Percentiles rank a stretch among this genome's conserved stretches.
phyloP scores from a whole-genome alignment of 306 rosid genomes.

The Lathyrus aphaca region DNA sequence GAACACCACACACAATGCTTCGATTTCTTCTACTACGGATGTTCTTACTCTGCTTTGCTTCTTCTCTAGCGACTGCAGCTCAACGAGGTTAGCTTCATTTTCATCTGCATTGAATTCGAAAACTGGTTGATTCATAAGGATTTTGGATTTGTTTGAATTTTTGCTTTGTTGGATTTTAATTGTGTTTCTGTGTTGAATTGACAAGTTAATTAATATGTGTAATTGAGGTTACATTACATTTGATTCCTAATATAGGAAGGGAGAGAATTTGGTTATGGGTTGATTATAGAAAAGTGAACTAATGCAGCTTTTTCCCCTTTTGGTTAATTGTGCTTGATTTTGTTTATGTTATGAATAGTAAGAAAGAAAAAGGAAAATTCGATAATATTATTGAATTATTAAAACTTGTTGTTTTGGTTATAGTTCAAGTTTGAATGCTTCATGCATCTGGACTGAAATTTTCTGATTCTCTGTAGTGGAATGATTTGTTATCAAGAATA shows the following conservation, averaged over 20 bases:
- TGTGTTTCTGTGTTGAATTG: conserved; percentile 5
- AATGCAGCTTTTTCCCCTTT: not conserved
- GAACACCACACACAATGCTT: conserved; percentile 43
- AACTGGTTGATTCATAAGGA: not conserved
- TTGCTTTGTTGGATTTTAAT: conserved; percentile 31
- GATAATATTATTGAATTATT: not conserved
- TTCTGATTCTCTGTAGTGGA: not conserved
- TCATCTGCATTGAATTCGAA: conserved; percentile 9
- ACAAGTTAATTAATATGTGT: conserved; percentile 30
- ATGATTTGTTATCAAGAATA: conserved; percentile 23
- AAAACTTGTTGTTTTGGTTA: conserved; percentile 26
- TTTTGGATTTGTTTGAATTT: conserved; percentile 36
- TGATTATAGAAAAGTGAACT: not conserved
- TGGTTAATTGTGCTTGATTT: not conserved
- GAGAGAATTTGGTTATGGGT: conserved; percentile 10
- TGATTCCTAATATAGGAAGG: conserved; percentile 20
- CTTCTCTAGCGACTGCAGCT: conserved; percentile 48
- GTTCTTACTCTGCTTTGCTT: conserved; percentile 47
- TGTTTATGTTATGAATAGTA: not conserved
- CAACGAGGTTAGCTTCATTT: conserved; percentile 52
- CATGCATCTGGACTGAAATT: not conserved
- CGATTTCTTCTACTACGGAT: conserved; percentile 59
- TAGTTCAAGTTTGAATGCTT: conserved; percentile 4
- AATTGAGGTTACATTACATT: not conserved
- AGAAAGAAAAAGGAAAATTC: not conserved